Evolutionary conservation across 345 rosid genomes (phyloP), one percentile per base, ranked within the genome.

Genomic region (Eucalyptus viminalis): DNA sequence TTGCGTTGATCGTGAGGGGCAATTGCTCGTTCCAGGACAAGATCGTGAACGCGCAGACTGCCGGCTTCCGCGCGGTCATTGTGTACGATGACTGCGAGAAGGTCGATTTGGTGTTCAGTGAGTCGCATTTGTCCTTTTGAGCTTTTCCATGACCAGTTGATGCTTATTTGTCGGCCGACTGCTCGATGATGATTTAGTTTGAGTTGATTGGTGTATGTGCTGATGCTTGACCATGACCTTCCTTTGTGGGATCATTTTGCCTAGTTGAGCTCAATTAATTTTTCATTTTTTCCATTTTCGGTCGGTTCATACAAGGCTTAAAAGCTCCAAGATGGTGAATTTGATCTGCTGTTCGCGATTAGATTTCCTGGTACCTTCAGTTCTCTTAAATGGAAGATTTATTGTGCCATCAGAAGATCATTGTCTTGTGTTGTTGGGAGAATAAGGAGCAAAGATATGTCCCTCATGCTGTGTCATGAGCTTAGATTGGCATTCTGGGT

Each of bases 1-100:
- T 96, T 22, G 95, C 92, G 49, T 90, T 96, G 90, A 93, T 95
- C 3, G 92, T 92, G 86, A 90, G 99, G 87, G 97, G 99, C 17
- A 90, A 90, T 67, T 96, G 99, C 62, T 88, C 94, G 85, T 96
- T 96, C 86, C 92, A 93, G 86, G 96, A 96, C 15, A 96, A 96
- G 91, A 90, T 96, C 6, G 86, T 90, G 45, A 93, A 93, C 58
- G 96, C 95, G 14, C 97, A 95, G 89, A 89, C n/a, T 54, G 91
- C 89, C 1, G 97, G 97, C 22, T 95, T 93, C 62, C 90, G 69
- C 40, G 96, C 97, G 49, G 98, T 91, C 51, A 94, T 95, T 80
- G 96, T 96, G 13, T 95, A 89, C 27, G 95, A 95, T 89, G 93
- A 96, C 89, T 89, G 90, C 81, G 91, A 92, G 40, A 90, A 90